Percentiles rank a stretch among this genome's conserved stretches.
Evolutionary conservation across 192 early-diverging fungal species (phyloP).

Genomic region (Coemansia interrupta): DNA sequence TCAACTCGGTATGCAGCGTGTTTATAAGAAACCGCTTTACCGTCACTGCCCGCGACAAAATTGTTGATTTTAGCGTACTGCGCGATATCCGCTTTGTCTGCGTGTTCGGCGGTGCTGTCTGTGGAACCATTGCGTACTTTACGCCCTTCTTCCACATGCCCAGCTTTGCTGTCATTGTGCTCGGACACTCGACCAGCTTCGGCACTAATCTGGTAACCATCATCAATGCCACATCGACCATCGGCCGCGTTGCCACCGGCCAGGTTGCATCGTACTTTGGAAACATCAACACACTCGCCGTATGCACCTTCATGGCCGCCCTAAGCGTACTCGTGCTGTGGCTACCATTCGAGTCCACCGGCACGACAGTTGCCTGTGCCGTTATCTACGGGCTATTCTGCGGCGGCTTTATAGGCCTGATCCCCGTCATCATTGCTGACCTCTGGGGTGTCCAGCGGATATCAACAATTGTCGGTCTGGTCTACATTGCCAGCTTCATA

Average conservation of each 20-base stretch:
- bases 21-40: slow-evolving; percentile 40
- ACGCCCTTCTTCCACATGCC: slow-evolving; percentile 59
- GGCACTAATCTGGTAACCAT: slow-evolving; percentile 61
- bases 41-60: slow-evolving; percentile 23
- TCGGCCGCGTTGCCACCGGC: slow-evolving; percentile 63
- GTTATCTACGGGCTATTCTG: slow-evolving; percentile 58
- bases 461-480: slow-evolving; percentile 56
- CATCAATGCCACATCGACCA: slow-evolving; percentile 61
- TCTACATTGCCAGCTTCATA: slow-evolving; percentile 52
- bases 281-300: slow-evolving; percentile 58
- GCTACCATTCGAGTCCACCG: slow-evolving; percentile 51
- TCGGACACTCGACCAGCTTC: slow-evolving; percentile 31
- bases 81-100: slow-evolving; percentile 48
- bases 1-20: slow-evolving; percentile 38
- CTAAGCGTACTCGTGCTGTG: slow-evolving; percentile 53
- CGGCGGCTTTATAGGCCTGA: slow-evolving; percentile 55
- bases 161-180: slow-evolving; percentile 22
- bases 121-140: slow-evolving; percentile 59
- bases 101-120: slow-evolving; percentile 37
- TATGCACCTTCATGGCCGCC: slow-evolving; percentile 44
- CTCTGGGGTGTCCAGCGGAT: slow-evolving; percentile 56
- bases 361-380: slow-evolving; percentile 44
- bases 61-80: slow-evolving; percentile 47
- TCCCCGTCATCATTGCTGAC: slow-evolving; percentile 56
- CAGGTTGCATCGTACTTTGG: slow-evolving; percentile 57